Percentiles rank a stretch among this genome's conserved stretches.
Evolutionary conservation across 2,329 filamentous ascomycete species (phyloP).

Genomic region (Fusarium nodosum): DNA sequence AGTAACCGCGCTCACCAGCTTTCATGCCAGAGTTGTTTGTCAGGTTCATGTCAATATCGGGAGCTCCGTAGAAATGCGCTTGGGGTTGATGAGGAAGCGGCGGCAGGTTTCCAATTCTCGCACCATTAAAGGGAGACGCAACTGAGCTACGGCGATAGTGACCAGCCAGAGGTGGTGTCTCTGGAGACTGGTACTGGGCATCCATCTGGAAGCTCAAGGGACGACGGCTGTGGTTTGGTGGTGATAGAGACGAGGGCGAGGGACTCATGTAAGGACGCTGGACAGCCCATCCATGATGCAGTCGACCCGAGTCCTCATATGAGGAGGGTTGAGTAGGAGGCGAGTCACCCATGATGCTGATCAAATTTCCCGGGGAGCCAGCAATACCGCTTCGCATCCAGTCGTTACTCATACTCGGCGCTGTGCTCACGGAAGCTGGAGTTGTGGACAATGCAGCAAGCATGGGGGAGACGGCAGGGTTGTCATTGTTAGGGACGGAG

Average conservation of each 20-base stretch:
- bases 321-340: conserved; percentile 67
- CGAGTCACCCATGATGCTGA: conserved; percentile 65
- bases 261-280: conserved; percentile 61
- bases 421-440: conserved; percentile 64
- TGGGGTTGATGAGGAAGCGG: conserved; percentile 82
- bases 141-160: conserved; percentile 62
- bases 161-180: conserved; percentile 55
- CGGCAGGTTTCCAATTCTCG: conserved; percentile 65
- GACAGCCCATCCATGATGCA: conserved; percentile 62
- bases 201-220: conserved; percentile 70
- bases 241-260: conserved; percentile 60
- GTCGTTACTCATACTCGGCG: conserved; percentile 62
- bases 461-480: conserved; percentile 60
- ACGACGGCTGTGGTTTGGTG: conserved; percentile 56
- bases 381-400: conserved; percentile 62
- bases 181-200: conserved; percentile 58
- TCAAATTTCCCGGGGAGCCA: conserved; percentile 67
- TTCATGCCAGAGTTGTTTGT: conserved; percentile 67
- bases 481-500: conserved; percentile 59
- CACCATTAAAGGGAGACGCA: conserved; percentile 64
- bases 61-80: conserved; percentile 81
- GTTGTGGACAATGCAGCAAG: conserved; percentile 64
- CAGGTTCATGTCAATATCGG: conserved; percentile 80
- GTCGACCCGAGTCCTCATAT: conserved; percentile 62
- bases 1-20: conserved; percentile 78